Evolutionary conservation across 257 asterid species (phyloP).

Genomic region (Ilex aquifolium): DNA sequence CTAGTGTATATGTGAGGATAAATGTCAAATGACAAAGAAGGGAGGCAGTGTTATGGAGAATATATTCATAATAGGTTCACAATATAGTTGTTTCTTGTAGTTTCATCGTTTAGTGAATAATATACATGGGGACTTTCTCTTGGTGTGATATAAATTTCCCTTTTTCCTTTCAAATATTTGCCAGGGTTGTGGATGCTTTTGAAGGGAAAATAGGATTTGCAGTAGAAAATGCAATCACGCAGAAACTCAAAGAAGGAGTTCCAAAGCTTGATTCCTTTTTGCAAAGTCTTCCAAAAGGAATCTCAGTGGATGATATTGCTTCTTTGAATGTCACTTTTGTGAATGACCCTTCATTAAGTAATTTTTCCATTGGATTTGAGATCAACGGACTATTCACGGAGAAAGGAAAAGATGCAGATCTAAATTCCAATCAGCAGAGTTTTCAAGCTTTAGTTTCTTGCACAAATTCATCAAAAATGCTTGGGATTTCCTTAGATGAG

Average conservation of each 20-base stretch:
- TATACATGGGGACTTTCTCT: neutral
- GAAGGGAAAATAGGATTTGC: neutral
- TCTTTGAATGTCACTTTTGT: conserved; percentile 1
- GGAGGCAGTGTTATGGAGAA: too few relatives aligned
- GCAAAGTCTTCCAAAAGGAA: neutral
- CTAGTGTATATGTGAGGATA: too few relatives aligned
- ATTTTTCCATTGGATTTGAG: conserved; percentile 1
- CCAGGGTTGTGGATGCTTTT: conserved; percentile 3
- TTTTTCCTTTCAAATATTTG: neutral
- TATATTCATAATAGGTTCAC: too few relatives aligned
- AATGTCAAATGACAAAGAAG: too few relatives aligned
- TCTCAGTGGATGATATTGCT: neutral
- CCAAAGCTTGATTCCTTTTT: conserved; percentile 1
- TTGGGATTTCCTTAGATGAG: conserved; percentile 2
- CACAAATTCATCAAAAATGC: conserved; percentile 1
- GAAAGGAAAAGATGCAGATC: neutral
- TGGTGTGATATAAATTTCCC: neutral
- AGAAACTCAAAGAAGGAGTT: conserved; percentile 1
- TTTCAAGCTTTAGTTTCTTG: neutral
- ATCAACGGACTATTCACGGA: neutral
- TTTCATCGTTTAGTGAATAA: too few relatives aligned
- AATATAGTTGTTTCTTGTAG: too few relatives aligned
- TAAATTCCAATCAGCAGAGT: neutral
- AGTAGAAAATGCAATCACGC: neutral
- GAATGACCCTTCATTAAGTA: neutral